Evolutionary conservation across 768 basidiomycete species (phyloP).

Genomic region (Termitomyces bulborhizus): DNA sequence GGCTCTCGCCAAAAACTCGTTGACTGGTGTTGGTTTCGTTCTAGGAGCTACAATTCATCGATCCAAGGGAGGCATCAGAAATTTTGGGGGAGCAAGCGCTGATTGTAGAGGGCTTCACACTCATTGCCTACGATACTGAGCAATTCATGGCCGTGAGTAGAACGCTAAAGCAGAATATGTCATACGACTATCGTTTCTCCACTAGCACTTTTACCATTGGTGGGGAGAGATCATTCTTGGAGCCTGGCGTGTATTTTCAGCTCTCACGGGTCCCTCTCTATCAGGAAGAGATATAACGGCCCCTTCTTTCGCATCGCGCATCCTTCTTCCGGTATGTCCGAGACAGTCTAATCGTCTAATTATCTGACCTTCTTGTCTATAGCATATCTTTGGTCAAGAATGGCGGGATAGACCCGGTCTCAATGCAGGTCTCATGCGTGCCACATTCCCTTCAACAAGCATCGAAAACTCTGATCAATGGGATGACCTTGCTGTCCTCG

Average conservation of each 20-base stretch:
- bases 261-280: conserved; percentile 1
- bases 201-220: conserved; percentile 21
- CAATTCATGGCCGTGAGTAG: conserved; percentile 18
- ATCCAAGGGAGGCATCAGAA: conserved; percentile 8
- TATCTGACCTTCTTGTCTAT: not conserved
- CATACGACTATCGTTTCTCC: not conserved
- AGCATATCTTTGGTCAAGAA: conserved; percentile 16
- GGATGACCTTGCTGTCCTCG: conserved; percentile 45
- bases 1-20: not conserved
- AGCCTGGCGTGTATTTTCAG: conserved; percentile 17
- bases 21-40: not conserved
- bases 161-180: not conserved
- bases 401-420: conserved; percentile 18
- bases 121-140: conserved; percentile 17
- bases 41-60: conserved; percentile 16
- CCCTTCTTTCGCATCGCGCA: conserved; percentile 12
- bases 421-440: conserved; percentile 51
- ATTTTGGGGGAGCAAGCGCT: conserved; percentile 15
- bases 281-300: not conserved
- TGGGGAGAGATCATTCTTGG: conserved; percentile 23
- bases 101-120: conserved; percentile 12
- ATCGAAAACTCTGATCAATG: conserved; percentile 59
- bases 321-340: conserved; percentile 16
- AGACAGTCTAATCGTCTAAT: not conserved
- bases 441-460: conserved; percentile 53